Evolutionary conservation across 2,329 filamentous ascomycete species (phyloP), one percentile per base, ranked within the genome.

Genomic region (Podosphaera leucotricha): DNA sequence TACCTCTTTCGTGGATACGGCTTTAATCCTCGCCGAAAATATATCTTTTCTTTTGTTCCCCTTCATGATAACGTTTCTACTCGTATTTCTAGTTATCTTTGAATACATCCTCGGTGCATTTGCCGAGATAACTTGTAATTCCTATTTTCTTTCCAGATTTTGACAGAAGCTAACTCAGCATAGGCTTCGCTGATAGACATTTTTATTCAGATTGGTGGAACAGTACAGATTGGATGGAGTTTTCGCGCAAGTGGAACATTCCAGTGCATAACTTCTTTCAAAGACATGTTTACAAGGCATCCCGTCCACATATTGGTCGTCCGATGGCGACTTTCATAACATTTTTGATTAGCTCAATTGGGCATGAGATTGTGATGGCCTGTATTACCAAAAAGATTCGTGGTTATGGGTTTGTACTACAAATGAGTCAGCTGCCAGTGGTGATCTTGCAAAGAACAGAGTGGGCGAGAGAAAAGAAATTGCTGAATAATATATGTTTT

Each of bases 21-120:
- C 75, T 2, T 71, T 98, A 47, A 76, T 94, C 51, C 69, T 98
- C 20, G 75, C 81, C 22, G 90, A 95, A 66, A 85, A 81, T 13
- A 86, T 93, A 57, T 87, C 80, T 46, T 77, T 82, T 67, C 73
- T 98, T 16, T 71, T 98, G 19, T 95, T 94, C 62, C 90, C 90
- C 2, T 98, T 95, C 61, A 94, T 94, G 83, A 70, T 95, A 48
- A 92, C 79, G 3, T 92, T 95, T 59, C 66, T 95, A 3, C 75
- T 95, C 41, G 86, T 95, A 45, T 98, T 98, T 65, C 75, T 98
- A 46, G 85, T 94, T 60, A 95, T 95, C 55, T 98, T 95, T 60
- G 90, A 98, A 61, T 98, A 95, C 61, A 72, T 93, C 10, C 73
- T 95, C 28, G 90, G 87, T 46, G 86, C 86, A 41, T 93, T 92